Base-by-base conservation (phyloP, 2,329 filamentous ascomycete species). In the Neofusicoccum laricinum region DNA sequence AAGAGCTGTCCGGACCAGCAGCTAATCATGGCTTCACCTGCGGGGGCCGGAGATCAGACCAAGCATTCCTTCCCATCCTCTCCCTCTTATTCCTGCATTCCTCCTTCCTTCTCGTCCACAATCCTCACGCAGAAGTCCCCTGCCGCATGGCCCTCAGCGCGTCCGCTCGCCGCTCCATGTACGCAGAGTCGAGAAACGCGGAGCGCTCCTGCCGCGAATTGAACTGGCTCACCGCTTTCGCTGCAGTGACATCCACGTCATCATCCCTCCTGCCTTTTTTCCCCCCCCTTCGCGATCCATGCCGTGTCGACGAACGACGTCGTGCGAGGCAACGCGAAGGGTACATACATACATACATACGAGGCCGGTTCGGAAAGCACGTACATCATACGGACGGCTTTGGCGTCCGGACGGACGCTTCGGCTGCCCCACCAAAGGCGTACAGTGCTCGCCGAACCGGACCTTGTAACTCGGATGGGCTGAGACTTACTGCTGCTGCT, bases 171-270 rank as follows among this genome's bases (percentile, higher is more conserved):
- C 12, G 30, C 11, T 45, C 51, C 38, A 57, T 48, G 62, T 48
- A 64, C 14, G 43, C 32, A 4, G 50, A 30, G 34, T 64, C 62
- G 12, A 64, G 34, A 36, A 64, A 64, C 7, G 51, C 32, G 32
- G 62, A 64, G 43, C 40, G 62, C 50, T 58, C 41, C 14, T 40
- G 34, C 3, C 62, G 40, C 41, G 43, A 58, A 32, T 64, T 25
- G 21, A 64, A 64, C 30, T 38, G 30, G n/a, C n/a, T 25, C 41
- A 49, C 43, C 1, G 19, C 25, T 1, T 30, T 11, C n/a, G 43
- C n/a, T 25, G 43, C n/a, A n/a, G 25, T 25, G 10, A 51, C 7
- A 11, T 46, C 14, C 11, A 32, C 7, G 25, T 32, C n/a, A 8
- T 30, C 19, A 50, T 12, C 10, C 25, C 25, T 30, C 25, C 25